phyloP scores from a whole-genome alignment of 1,284 basidiomycete species.

The Cutaneotrichosporon dermatis region DNA sequence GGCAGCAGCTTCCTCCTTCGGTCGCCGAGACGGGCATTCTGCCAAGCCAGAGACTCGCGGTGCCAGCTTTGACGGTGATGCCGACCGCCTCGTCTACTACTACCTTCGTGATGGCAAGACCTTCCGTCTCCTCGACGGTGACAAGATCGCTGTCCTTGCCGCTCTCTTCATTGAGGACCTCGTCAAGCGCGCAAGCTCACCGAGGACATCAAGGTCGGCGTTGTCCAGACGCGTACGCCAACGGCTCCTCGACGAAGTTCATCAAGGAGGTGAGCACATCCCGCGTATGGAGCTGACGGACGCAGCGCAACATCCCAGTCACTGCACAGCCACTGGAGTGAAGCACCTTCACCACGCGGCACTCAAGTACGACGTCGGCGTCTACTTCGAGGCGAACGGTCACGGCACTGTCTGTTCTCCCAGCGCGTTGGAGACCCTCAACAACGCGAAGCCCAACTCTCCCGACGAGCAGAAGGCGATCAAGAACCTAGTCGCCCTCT shows the following conservation, averaged over 20 bases:
- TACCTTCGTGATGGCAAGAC: conserved; percentile 60
- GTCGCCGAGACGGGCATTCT: conserved; percentile 47
- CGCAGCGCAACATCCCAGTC: conserved; percentile 63
- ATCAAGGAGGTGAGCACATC: conserved; percentile 62
- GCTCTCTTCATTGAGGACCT: conserved; percentile 90
- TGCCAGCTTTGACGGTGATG: conserved; percentile 95
- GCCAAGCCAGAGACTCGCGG: conserved; percentile 67
- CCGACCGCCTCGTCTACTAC: conserved; percentile 94
- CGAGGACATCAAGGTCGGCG: conserved; percentile 69
- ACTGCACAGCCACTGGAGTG: conserved; percentile 96
- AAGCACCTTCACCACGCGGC: conserved; percentile 98
- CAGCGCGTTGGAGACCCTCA: conserved; percentile 60
- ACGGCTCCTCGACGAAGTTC: conserved; percentile 94
- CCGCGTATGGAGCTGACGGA: conserved; percentile 5
- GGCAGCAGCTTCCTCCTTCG: conserved; percentile 68
- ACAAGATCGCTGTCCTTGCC: conserved; percentile 94
- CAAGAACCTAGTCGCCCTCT: conserved; percentile 68
- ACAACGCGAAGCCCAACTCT: conserved; percentile 64
- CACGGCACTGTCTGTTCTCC: conserved; percentile 99
- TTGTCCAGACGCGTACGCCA: conserved; percentile 99
- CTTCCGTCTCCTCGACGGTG: conserved; percentile 96
- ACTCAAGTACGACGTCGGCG: conserved; percentile 86
- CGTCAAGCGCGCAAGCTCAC: conserved; percentile 69
- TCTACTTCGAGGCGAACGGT: conserved; percentile 99
- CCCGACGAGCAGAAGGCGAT: conserved; percentile 75